Evolutionary conservation across 495 filamentous ascomycete species (phyloP).

Genomic region (Ascobolus immersus): DNA sequence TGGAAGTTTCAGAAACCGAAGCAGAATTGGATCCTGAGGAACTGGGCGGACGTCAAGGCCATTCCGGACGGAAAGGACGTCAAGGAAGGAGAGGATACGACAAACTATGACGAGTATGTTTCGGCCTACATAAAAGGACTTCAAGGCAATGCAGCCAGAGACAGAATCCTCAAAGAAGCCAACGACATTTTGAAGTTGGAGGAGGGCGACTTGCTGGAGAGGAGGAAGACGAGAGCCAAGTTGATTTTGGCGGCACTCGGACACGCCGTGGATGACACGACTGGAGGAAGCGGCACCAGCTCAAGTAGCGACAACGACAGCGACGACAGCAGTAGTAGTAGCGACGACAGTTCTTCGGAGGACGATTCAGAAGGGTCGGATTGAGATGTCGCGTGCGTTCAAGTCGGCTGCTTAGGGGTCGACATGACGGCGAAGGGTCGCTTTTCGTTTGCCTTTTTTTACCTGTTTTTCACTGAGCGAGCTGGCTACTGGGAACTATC

Average conservation of each 20-base stretch:
- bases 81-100: background rate
- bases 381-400: too few relatives aligned
- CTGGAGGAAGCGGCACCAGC: slow-evolving; percentile 7
- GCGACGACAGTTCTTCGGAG: too few relatives aligned
- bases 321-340: background rate
- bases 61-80: slow-evolving; percentile 8
- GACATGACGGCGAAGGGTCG: too few relatives aligned
- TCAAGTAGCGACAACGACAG: background rate
- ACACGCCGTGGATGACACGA: slow-evolving; percentile 7
- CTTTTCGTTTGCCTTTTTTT: too few relatives aligned
- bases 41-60: slow-evolving; percentile 6
- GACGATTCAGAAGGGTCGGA: background rate
- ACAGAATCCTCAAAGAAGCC: slow-evolving; percentile 10
- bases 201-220: slow-evolving; percentile 3
- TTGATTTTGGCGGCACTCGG: slow-evolving; percentile 13
- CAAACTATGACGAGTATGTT: slow-evolving; percentile 6
- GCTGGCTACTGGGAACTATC: too few relatives aligned
- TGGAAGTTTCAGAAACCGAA: slow-evolving; percentile 15
- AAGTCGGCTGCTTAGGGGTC: too few relatives aligned
- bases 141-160: slow-evolving; percentile 10
- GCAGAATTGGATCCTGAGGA: slow-evolving; percentile 15
- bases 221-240: slow-evolving; percentile 11
- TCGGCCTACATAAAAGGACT: slow-evolving; percentile 11
- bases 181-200: slow-evolving; percentile 9
- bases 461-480: too few relatives aligned